A percentile compares a stretch with the other conserved stretches of the same genome.
Conservation (phyloP, 2,329 filamentous ascomycete species). For the Calonectria pseudoturangicola region DNA sequence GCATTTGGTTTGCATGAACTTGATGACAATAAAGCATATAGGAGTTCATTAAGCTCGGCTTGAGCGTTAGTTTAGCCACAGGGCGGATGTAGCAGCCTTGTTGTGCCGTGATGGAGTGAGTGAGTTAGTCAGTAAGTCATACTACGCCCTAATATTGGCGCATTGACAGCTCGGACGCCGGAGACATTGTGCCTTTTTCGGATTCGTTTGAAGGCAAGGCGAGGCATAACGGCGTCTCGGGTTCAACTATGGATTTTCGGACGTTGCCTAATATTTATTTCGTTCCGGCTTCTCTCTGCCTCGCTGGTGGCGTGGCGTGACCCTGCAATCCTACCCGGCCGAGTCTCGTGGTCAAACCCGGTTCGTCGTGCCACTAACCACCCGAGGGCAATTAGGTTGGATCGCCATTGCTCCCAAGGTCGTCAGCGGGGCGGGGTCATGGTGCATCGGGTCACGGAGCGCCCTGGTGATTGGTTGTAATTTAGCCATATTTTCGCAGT, state of each 20-base stretch:
- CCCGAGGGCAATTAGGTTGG: constrained; percentile 28
- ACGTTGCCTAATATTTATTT: constrained; percentile 9
- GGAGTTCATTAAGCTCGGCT: neutral
- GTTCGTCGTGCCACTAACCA: constrained; percentile 34
- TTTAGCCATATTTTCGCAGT: constrained; percentile 32
- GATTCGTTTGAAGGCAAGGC: neutral
- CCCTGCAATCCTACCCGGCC: neutral
- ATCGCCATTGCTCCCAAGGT: constrained; percentile 22
- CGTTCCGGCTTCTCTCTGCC: neutral
- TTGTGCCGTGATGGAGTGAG: too few species aligned
- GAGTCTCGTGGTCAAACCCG: constrained; percentile 35
- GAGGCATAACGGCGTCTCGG: neutral
- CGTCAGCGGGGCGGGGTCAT: constrained; percentile 31
- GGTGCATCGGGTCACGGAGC: constrained; percentile 6
- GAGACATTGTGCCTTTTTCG: constrained; percentile 20
- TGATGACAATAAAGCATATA: neutral
- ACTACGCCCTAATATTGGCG: neutral
- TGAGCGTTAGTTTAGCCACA: neutral
- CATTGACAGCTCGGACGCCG: neutral
- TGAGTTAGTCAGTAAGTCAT: neutral
- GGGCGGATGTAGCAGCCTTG: too few species aligned
- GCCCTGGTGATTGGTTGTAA: constrained; percentile 25
- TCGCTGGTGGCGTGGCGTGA: neutral
- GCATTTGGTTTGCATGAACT: constrained; percentile 3
- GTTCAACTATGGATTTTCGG: constrained; percentile 6